Percentiles rank a stretch among this genome's conserved stretches.
These are phyloP conservation scores for Hamiltosporidium magnivora DNA, from an alignment of 371 early-diverging fungal species.

Conservation along the genomic window DNA sequence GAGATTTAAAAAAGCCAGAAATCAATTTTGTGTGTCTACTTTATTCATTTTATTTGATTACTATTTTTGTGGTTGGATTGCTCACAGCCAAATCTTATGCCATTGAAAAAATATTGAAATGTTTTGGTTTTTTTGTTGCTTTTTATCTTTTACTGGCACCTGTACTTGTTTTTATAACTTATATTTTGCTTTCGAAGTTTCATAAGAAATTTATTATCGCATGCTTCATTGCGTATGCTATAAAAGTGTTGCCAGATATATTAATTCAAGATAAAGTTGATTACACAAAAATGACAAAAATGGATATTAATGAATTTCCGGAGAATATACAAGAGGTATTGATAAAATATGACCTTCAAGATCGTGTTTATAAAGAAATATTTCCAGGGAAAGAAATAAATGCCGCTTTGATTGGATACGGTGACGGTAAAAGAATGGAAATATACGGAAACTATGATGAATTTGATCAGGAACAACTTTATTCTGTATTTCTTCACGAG, in stretches of 20 bases:
- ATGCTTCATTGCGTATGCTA: slow-evolving; percentile 36
- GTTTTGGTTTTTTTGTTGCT: not conserved
- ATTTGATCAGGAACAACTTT: slow-evolving; percentile 29
- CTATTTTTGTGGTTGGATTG: not conserved
- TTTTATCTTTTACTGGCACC: slow-evolving; percentile 19
- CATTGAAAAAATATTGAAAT: not conserved
- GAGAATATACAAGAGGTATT: slow-evolving; percentile 34
- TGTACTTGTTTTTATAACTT: slow-evolving; percentile 2
- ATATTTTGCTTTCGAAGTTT: slow-evolving; percentile 25
- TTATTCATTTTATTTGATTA: not conserved
- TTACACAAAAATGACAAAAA: slow-evolving; percentile 22
- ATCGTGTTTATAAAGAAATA: slow-evolving; percentile 44
- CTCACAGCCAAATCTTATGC: not conserved
- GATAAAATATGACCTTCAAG: slow-evolving; percentile 20
- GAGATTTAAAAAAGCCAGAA: slow-evolving; percentile 10
- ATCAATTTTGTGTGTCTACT: slow-evolving; percentile 7
- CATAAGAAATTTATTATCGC: slow-evolving; percentile 37
- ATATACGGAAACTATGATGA: slow-evolving; percentile 51
- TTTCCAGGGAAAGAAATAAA: slow-evolving; percentile 24
- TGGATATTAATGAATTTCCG: slow-evolving; percentile 25
- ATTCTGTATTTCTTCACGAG: slow-evolving; percentile 55
- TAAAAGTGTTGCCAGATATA: slow-evolving; percentile 34
- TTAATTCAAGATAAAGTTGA: slow-evolving; percentile 34
- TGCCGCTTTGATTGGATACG: slow-evolving; percentile 54
- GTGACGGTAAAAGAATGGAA: slow-evolving; percentile 38